Conservation (phyloP, 73 alveolate species). For the Tetrahymena thermophila region DNA sequence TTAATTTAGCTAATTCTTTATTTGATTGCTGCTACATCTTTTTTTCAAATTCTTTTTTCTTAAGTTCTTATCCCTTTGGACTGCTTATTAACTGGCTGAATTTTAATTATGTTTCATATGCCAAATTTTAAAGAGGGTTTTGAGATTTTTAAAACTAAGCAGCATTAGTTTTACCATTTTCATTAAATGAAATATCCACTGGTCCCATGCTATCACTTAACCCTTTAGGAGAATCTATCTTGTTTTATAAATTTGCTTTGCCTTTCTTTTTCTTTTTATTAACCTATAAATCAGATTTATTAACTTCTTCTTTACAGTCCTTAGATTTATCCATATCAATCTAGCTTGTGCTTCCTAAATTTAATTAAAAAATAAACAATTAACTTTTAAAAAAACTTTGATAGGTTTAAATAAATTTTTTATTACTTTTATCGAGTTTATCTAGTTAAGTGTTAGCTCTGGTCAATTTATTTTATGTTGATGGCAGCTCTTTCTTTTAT, state of each 20-base stretch:
- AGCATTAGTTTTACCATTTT: not conserved
- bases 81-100: not conserved
- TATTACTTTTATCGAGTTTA: not conserved
- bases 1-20: not conserved
- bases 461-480: not conserved
- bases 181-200: not conserved
- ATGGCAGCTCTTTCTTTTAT: not conserved
- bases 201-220: not conserved
- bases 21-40: not conserved
- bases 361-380: not conserved
- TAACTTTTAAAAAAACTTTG: too few species aligned
- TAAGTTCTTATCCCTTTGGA: not conserved
- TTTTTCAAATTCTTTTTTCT: not conserved
- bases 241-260: not conserved
- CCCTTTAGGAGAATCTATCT: not conserved
- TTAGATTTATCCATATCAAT: not conserved
- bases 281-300: not conserved
- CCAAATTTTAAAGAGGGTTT: not conserved
- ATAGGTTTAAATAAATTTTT: not conserved
- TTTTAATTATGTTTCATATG: not conserved
- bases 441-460: not conserved
- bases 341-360: not conserved
- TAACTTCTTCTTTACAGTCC: not conserved
- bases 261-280: not conserved
- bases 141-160: not conserved